Evolutionary conservation across 495 filamentous ascomycete genomes (phyloP).

Genomic region (Aspergillus steynii): DNA sequence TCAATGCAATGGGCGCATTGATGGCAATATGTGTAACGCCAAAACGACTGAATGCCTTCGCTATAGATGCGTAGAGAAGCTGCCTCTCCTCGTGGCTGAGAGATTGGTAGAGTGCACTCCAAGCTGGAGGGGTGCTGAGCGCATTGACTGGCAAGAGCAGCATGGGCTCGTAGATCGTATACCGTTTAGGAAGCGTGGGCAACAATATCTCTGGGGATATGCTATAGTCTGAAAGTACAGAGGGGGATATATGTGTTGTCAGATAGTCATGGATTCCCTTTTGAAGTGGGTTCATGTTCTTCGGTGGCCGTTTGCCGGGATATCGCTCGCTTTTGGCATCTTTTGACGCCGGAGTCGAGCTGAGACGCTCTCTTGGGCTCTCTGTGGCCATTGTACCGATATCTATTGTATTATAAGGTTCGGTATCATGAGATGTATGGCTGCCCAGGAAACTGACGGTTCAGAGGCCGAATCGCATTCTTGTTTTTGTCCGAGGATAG

Average conservation of each 20-base stretch:
- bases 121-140: slow-evolving; percentile 48
- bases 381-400: background rate
- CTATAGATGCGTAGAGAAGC: slow-evolving; percentile 52
- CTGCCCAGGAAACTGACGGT: no score
- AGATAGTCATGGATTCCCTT: slow-evolving; percentile 33
- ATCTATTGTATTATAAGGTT: background rate
- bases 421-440: background rate
- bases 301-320: slow-evolving; percentile 13
- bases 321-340: background rate
- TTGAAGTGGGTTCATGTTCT: slow-evolving; percentile 32
- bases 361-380: background rate
- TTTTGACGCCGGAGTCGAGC: background rate
- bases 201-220: slow-evolving; percentile 23
- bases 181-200: slow-evolving; percentile 58
- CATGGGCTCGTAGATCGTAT: slow-evolving; percentile 69
- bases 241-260: slow-evolving; percentile 18
- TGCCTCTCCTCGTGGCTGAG: slow-evolving; percentile 29
- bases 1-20: slow-evolving; percentile 64
- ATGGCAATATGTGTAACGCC: slow-evolving; percentile 69
- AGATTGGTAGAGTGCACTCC: slow-evolving; percentile 43
- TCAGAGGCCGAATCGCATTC: no score
- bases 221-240: slow-evolving; percentile 14
- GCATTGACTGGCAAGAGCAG: slow-evolving; percentile 63
- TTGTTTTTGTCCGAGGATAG: background rate
- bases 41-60: slow-evolving; percentile 35